A percentile compares a stretch with the other conserved stretches of the same genome.
These are phyloP conservation scores for Cystobasidiaceae sp. DNA, from an alignment of 1,284 basidiomycete genomes.

Conservation along the genomic window DNA sequence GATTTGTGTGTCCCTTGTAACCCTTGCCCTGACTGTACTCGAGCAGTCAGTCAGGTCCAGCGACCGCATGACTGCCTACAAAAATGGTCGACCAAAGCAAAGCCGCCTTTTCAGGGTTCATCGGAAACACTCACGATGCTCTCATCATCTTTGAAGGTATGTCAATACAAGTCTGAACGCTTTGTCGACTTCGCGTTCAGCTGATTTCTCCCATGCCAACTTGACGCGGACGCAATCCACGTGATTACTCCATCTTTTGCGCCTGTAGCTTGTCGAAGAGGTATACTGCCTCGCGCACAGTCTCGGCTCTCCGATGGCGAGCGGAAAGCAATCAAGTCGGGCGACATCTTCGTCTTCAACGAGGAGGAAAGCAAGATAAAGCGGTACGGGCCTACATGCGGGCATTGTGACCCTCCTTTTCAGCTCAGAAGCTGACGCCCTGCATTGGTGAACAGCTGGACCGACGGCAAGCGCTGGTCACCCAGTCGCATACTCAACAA, in stretches of 20 bases:
- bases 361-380: conserved; percentile 97
- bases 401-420: too few species aligned
- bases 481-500: conserved; percentile 84
- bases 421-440: too few species aligned
- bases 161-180: too few species aligned
- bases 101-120: conserved; percentile 54
- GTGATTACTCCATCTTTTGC: too few species aligned
- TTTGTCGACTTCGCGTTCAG: too few species aligned
- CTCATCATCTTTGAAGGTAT: conserved; percentile 85
- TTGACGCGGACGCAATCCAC: too few species aligned
- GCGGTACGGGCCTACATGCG: conserved; percentile 51
- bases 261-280: conserved; percentile 65
- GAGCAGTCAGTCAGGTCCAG: too few species aligned
- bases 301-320: conserved; percentile 87
- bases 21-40: too few species aligned
- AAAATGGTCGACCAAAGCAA: conserved; percentile 17
- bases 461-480: conserved; percentile 94
- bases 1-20: too few species aligned
- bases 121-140: conserved; percentile 91
- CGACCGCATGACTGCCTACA: too few species aligned
- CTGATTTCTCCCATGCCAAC: too few species aligned
- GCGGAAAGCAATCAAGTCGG: conserved; percentile 79
- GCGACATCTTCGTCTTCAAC: conserved; percentile 95
- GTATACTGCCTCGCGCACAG: conserved; percentile 87
- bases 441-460: too few species aligned